Base-by-base conservation (phyloP, 108 stramenopile species). In the Conticribra weissflogii region DNA sequence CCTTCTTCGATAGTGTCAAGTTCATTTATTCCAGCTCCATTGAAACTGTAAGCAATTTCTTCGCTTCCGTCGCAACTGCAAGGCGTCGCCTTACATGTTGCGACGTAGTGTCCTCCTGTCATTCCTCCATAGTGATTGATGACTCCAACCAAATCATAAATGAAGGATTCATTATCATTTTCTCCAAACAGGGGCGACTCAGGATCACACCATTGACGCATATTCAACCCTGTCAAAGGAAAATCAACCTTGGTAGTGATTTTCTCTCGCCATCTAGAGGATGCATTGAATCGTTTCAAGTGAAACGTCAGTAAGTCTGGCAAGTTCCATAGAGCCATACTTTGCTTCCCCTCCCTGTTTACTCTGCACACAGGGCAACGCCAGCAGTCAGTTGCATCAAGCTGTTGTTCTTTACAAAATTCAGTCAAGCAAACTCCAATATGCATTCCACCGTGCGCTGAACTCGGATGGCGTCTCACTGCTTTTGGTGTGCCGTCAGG, bases 21-120 rank as follows among this genome's bases (percentile, higher is more conserved):
- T 41, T 58, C 71, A 34, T 51, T 64, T 28, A 72, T 63, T 30
- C 85, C 88, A 0, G 63, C 68, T 41, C 88, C 95, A 59, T 84
- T 82, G 60, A 93, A 94, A 51, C 76, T 75, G 71, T 88, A 81
- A 0, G 88, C 89, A 22, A 93, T 93, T 68, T 94, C 95, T 81
- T 96, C 94, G 36, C 72, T 76, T 24, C 96, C 97, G 45, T 94
- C 93, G 34, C 77, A 67, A 59, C 89, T 78, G 52, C 95, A 96
- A 0, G 88, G 68, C 25, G 91, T 87, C 30, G 92, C 94, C 55
- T 92, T 91, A 76, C 95, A 97, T 51, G 75, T 82, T 3, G 98
- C 94, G n/a, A 97, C 93, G 67, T 99, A 99, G 78, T 99, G 98
- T 1, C 98, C 98, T 21, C 97, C 95, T 0, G 88, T 92, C 82